Base-by-base conservation (phyloP, 2,329 filamentous ascomycete genomes). In the Diaporthe amygdali region DNA sequence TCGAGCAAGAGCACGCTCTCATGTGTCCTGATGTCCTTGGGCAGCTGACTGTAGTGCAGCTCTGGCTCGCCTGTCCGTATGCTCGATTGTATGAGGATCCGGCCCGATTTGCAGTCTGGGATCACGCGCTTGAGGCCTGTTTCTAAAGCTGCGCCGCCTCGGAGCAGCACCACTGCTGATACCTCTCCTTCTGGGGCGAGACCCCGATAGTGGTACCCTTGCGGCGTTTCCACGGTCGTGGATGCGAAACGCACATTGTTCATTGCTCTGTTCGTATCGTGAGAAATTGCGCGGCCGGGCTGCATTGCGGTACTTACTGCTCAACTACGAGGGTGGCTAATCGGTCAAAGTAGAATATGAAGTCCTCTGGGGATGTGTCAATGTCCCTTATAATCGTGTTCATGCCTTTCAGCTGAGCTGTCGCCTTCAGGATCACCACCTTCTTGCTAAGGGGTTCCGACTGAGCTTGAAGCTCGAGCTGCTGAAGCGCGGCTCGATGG, bases 311-410 rank as follows among this genome's bases (percentile, higher is more conserved):
- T 17, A 82, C 87, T 72, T 81, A 92, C 89, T 91, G 85, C 81
- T 98, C 96, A 56, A 98, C 89, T 32, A 98, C 86, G 66, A 98
- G 85, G n/a, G 93, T 90, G 2, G 94, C 91, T 46, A 98, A 85
- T 46, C 96, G 90, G 81, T 99, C 95, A 81, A 98, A 98, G 82
- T 98, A 98, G 82, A 98, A 98, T 73, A 97, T 94, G 79, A 98
- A 98, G 76, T 98, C 95, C 79, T 97, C 96, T 51, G 94, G 89
- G 8, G 88, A 85, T 0, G 94, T 96, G 59, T 91, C 88, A 22
- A 93, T 92, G 76, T 96, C 89, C 78, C 97, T 92, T 49, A 99
- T 89, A 70, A 98, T 93, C 0, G 95, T 98, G 79, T 94, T 95
- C 89, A 99, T 97, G 56, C 91, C 95, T 70, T 87, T 88, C 68